These are phyloP conservation scores for Colletotrichum limetticola DNA, from an alignment of 2,329 filamentous ascomycete genomes.

Conservation along the genomic window DNA sequence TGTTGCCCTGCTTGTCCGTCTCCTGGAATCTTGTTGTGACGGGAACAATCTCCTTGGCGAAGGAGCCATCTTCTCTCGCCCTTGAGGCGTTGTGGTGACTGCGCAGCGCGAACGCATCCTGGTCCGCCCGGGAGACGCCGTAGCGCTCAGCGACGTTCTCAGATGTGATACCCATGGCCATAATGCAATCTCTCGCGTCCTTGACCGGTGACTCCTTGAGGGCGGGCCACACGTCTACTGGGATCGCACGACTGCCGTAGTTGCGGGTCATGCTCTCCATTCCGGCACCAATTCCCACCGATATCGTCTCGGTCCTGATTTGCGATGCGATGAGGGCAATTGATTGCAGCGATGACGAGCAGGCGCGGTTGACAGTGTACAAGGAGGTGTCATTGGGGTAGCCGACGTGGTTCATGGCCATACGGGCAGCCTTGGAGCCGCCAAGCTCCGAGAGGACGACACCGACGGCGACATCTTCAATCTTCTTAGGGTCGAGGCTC, in stretches of 20 bases:
- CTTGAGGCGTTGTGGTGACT: slow-evolving; percentile 79
- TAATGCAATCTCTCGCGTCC: slow-evolving; percentile 86
- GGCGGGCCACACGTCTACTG: slow-evolving; percentile 81
- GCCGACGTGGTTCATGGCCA: slow-evolving; percentile 88
- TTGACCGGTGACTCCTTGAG: slow-evolving; percentile 71
- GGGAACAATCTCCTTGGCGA: slow-evolving; percentile 82
- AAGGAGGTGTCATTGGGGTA: slow-evolving; percentile 78
- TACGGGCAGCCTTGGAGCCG: slow-evolving; percentile 88
- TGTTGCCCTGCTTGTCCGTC: slow-evolving; percentile 68
- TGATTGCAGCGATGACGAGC: slow-evolving; percentile 80
- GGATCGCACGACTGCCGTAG: slow-evolving; percentile 87
- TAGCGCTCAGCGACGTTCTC: slow-evolving; percentile 90
- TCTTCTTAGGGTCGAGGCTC: slow-evolving; percentile 73
- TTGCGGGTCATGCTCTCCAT: slow-evolving; percentile 98
- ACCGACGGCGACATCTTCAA: slow-evolving; percentile 87
- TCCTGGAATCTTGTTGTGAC: slow-evolving; percentile 78
- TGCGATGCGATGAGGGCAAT: slow-evolving; percentile 79
- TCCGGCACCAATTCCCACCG: slow-evolving; percentile 82
- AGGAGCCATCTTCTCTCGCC: slow-evolving; percentile 76
- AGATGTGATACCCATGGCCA: slow-evolving; percentile 91
- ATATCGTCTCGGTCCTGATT: slow-evolving; percentile 79
- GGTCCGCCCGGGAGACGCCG: slow-evolving; percentile 76
- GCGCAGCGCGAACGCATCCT: slow-evolving; percentile 83
- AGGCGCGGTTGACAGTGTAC: slow-evolving; percentile 90
- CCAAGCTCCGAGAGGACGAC: slow-evolving; percentile 92